Percentiles rank a stretch among this genome's conserved stretches.
Conservation (phyloP, 345 rosid genomes). For the Hirschfeldia incana region DNA sequence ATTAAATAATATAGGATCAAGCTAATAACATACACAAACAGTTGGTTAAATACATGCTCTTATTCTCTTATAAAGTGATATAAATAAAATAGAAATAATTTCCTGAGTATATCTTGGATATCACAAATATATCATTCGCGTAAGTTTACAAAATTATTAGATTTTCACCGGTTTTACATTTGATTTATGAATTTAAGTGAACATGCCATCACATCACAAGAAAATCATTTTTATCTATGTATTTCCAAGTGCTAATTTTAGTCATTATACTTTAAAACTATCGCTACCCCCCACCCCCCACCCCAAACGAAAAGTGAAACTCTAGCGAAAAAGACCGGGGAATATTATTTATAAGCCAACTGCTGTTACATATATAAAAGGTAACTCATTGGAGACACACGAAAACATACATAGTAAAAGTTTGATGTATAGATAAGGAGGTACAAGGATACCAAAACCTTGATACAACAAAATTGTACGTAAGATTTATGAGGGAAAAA, state of each 20-base stretch:
- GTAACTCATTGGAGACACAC: conserved; percentile 32
- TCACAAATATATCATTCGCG: background rate
- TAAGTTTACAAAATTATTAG: background rate
- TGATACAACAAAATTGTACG: conserved; percentile 34
- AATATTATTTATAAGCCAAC: conserved; percentile 18
- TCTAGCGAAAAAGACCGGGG: background rate
- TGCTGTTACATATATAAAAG: conserved; percentile 32
- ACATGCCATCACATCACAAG: background rate
- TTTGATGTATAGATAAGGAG: conserved; percentile 21
- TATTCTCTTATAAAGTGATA: background rate
- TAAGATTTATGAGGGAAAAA: background rate
- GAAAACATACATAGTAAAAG: conserved; percentile 11
- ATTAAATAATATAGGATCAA: background rate
- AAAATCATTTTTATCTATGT: background rate
- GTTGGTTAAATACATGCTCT: conserved; percentile 1
- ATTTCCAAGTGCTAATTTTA: background rate
- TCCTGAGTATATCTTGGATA: background rate
- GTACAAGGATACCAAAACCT: conserved; percentile 32
- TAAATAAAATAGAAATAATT: background rate
- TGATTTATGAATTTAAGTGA: background rate
- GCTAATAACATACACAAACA: background rate
- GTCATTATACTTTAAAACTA: background rate
- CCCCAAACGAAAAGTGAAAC: background rate
- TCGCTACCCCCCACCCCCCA: too few species aligned
- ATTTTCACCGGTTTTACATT: background rate